Evolutionary conservation across 1,139 yeast genomes (phyloP).

Genomic region (Petasospora fabianii): DNA sequence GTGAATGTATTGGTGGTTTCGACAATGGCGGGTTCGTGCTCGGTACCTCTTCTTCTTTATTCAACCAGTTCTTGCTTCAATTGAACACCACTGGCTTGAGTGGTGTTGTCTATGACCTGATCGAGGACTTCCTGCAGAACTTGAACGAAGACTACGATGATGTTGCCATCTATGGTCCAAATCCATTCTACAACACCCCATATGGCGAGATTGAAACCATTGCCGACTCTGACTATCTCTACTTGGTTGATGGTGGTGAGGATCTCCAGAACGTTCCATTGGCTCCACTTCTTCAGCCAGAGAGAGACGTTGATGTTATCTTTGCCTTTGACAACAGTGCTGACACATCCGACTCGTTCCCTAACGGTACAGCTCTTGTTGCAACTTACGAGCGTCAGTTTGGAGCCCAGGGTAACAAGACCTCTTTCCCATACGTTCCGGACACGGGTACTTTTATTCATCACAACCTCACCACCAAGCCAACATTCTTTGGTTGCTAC

Average conservation of each 20-base stretch:
- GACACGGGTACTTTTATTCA: slow-evolving; percentile 59
- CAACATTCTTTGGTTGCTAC: slow-evolving; percentile 87
- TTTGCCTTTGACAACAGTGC: slow-evolving; percentile 87
- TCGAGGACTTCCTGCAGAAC: slow-evolving; percentile 41
- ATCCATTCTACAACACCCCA: slow-evolving; percentile 59
- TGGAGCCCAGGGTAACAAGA: slow-evolving; percentile 53
- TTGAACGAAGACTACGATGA: slow-evolving; percentile 53
- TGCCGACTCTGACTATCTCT: slow-evolving; percentile 43
- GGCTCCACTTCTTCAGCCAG: slow-evolving; percentile 67
- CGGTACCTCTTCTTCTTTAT: slow-evolving; percentile 78
- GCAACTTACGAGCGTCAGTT: slow-evolving; percentile 71
- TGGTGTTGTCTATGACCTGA: slow-evolving; percentile 44
- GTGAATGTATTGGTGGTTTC: slow-evolving; percentile 57
- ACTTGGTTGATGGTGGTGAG: slow-evolving; percentile 87
- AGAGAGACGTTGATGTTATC: slow-evolving; percentile 70
- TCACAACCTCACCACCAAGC: slow-evolving; percentile 53
- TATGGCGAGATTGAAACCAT: slow-evolving; percentile 43
- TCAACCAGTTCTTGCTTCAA: slow-evolving; percentile 64
- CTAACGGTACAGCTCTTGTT: slow-evolving; percentile 70
- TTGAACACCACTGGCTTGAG: slow-evolving; percentile 52
- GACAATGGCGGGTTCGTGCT: slow-evolving; percentile 75
- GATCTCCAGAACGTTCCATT: slow-evolving; percentile 78
- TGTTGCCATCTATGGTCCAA: slow-evolving; percentile 70
- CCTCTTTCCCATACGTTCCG: slow-evolving; percentile 86
- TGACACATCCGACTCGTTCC: slow-evolving; percentile 67